Base-by-base conservation (phyloP, 306 rosid species). In the Mimosa pudica region DNA sequence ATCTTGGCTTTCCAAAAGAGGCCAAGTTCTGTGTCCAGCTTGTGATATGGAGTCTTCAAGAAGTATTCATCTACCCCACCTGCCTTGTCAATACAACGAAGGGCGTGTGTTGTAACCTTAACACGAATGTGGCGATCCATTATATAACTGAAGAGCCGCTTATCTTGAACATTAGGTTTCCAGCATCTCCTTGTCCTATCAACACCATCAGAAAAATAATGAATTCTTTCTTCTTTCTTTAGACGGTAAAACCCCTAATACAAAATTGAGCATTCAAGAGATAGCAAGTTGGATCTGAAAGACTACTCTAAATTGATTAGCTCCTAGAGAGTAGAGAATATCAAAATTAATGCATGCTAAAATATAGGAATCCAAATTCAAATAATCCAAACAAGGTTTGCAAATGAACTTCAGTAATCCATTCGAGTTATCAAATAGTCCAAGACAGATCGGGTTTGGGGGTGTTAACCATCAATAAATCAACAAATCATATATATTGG, bases 21-120 rank as follows among this genome's bases (percentile, higher is more conserved):
- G 45, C 98, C 98, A 46, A 89, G 76, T 85, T 95, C 97, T 5
- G 97, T 91, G 87, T 95, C 96, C 98, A 95, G 90, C 85, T 91
- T 92, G 24, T 81, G 92, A 90, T 92, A 92, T 72, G 98, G 97
- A 48, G 98, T 95, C 82, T 86, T 92, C 80, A 95, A 89, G 80
- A 95, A 86, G 87, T 95, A 95, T 82, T 95, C 98, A 32, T 95
- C 98, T 62, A 95, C 88, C 76, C 98, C 98, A 79, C 98, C 98
- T 6, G 87, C 95, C 84, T 95, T 95, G 92, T 92, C 98, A 18
- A 95, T 88, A 86, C 97, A 89, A 14, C 98, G 91, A 42, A 95
- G 89, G 71, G 98, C 97, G 6, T 95, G 97, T 20, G 98, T 95
- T 67, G 94, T 90, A 60, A 95, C 96, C 88, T 95, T 92, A 6